Percentiles rank a stretch among this genome's conserved stretches.
Conservation (phyloP, 164 flowering plant species). For the Vitis amurensis region DNA sequence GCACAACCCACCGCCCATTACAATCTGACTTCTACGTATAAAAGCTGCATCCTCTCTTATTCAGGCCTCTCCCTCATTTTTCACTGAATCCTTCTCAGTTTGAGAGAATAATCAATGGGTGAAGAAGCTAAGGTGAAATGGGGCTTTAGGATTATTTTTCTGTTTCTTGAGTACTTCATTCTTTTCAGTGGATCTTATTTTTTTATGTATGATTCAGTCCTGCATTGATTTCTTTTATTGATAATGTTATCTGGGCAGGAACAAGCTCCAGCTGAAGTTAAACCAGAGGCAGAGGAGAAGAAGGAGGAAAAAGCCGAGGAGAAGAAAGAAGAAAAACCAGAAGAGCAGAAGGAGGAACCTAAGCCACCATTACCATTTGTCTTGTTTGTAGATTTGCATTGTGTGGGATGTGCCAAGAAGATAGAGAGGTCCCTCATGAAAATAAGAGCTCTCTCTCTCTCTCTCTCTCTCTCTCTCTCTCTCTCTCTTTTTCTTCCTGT, state of each 20-base stretch:
- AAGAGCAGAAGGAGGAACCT: constrained; percentile 39
- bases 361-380: constrained; percentile 66
- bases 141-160: too few species aligned
- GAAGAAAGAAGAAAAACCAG: constrained; percentile 33
- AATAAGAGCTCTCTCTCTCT: constrained; percentile 51
- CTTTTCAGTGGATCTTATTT: too few species aligned
- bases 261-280: too few species aligned
- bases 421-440: constrained; percentile 69
- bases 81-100: constrained; percentile 7
- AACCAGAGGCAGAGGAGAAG: constrained; percentile 18
- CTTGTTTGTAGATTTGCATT: constrained; percentile 81
- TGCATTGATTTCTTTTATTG: too few species aligned
- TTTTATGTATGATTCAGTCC: too few species aligned
- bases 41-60: constrained; percentile 4
- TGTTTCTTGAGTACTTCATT: too few species aligned
- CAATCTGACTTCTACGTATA: too few species aligned
- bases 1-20: too few species aligned
- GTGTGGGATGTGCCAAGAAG: constrained; percentile 91
- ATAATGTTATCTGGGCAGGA: too few species aligned
- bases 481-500: not conserved
- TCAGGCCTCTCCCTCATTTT: constrained; percentile 12
- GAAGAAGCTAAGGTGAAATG: constrained; percentile 51
- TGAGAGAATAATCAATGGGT: constrained; percentile 45
- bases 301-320: constrained; percentile 27
- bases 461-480: not conserved